These are phyloP conservation scores for Coemansia sp. DNA, from an alignment of 192 early-diverging fungal genomes.

Conservation along the genomic window DNA sequence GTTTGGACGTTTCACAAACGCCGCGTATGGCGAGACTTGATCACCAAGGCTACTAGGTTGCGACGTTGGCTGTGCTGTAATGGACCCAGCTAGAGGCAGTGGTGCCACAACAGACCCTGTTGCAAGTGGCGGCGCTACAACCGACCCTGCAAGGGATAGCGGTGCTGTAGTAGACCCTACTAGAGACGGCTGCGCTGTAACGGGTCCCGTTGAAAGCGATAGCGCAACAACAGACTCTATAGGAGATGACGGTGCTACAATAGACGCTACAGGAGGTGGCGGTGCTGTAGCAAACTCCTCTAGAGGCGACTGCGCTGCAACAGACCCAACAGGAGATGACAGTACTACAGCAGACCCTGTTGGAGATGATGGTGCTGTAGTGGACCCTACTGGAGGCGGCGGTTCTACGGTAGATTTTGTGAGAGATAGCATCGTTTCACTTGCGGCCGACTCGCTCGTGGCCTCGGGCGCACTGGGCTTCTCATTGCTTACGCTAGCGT, in stretches of 20 bases:
- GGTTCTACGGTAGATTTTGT: neutral
- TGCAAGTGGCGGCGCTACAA: neutral
- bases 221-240: neutral
- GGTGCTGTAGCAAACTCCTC: neutral
- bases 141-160: neutral
- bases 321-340: neutral
- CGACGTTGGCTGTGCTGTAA: neutral
- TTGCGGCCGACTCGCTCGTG: neutral
- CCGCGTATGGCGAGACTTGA: neutral
- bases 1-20: constrained; percentile 21
- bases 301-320: no score
- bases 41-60: neutral
- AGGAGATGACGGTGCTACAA: no score
- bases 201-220: neutral
- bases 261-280: neutral
- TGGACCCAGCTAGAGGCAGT: neutral
- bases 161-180: neutral
- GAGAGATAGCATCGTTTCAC: neutral
- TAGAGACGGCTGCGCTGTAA: neutral
- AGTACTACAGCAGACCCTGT: neutral
- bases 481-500: neutral
- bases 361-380: neutral
- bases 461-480: neutral
- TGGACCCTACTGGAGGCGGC: neutral
- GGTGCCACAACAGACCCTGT: neutral